These are phyloP conservation scores for Pugionium dolabratum DNA, from an alignment of 345 rosid genomes.

Conservation along the genomic window DNA sequence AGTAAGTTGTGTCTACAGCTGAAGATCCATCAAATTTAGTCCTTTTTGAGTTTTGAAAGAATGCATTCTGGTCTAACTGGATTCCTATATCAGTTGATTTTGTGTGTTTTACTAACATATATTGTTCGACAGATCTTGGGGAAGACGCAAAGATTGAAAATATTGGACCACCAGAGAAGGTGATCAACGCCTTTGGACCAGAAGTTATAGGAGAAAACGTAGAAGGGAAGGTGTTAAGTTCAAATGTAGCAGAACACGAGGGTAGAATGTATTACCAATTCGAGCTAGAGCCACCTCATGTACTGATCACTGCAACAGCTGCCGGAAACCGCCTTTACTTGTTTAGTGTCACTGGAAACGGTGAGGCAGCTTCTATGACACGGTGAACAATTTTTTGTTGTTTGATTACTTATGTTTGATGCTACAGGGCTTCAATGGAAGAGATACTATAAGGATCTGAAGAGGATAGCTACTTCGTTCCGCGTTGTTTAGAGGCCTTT, in stretches of 20 bases:
- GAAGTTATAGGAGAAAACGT: constrained; percentile 89
- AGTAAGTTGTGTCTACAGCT: constrained; percentile 46
- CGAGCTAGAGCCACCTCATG: constrained; percentile 94
- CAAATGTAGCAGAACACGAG: constrained; percentile 58
- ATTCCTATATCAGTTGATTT: not conserved
- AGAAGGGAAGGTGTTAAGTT: constrained; percentile 84
- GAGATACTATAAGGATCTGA: constrained; percentile 84
- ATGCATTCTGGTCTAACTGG: not conserved
- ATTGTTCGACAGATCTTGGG: constrained; percentile 57
- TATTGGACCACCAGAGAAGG: constrained; percentile 87
- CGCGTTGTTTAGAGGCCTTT: constrained; percentile 58
- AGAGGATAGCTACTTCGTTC: constrained; percentile 84
- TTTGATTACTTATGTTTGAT: constrained; percentile 5
- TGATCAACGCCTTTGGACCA: constrained; percentile 91
- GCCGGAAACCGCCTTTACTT: constrained; percentile 92
- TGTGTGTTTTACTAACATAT: not conserved
- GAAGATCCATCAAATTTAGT: not conserved
- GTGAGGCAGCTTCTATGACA: constrained; percentile 37
- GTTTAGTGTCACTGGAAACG: constrained; percentile 72
- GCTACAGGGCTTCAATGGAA: constrained; percentile 91
- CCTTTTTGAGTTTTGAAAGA: not conserved
- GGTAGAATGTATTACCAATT: constrained; percentile 83
- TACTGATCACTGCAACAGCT: constrained; percentile 87
- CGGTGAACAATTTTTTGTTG: not conserved
- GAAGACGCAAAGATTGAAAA: constrained; percentile 65